A percentile compares a stretch with the other conserved stretches of the same genome.
Evolutionary conservation across 1,284 basidiomycete genomes (phyloP).

Genomic region (Quambalaria eucalypti): DNA sequence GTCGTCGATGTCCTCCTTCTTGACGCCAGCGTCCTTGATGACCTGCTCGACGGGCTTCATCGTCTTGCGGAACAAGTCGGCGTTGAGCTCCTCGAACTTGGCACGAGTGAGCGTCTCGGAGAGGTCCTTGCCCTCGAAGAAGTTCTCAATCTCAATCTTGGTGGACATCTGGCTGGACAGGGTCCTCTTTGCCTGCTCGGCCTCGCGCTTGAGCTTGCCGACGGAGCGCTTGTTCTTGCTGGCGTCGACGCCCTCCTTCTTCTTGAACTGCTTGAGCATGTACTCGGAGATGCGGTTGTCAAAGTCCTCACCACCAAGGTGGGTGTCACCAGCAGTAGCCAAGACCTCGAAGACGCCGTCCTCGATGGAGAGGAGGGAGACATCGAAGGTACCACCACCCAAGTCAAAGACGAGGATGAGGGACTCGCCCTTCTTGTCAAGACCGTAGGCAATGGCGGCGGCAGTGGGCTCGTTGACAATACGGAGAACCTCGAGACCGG

Average conservation of each 20-base stretch:
- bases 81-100: slow-evolving; percentile 98
- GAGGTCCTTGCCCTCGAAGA: slow-evolving; percentile 92
- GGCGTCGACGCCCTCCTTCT: slow-evolving; percentile 57
- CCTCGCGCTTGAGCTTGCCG: slow-evolving; percentile 94
- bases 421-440: slow-evolving; percentile 86
- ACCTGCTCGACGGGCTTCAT: slow-evolving; percentile 99
- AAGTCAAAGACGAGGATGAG: slow-evolving; percentile 98
- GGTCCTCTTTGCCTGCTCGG: slow-evolving; percentile 98
- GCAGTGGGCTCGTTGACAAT: slow-evolving; percentile 99
- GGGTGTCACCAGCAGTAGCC: slow-evolving; percentile 95
- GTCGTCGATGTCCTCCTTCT: slow-evolving; percentile 94
- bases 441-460: slow-evolving; percentile 88
- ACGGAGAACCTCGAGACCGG: slow-evolving; percentile 87
- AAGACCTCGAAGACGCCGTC: slow-evolving; percentile 96
- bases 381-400: slow-evolving; percentile 97
- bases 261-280: slow-evolving; percentile 47
- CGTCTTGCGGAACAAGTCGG: slow-evolving; percentile 96
- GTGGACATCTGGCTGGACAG: slow-evolving; percentile 68
- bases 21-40: slow-evolving; percentile 90
- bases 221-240: slow-evolving; percentile 76
- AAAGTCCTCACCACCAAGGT: slow-evolving; percentile 98
- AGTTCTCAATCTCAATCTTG: slow-evolving; percentile 67
- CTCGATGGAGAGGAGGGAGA: slow-evolving; percentile 89
- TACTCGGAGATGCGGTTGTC: slow-evolving; percentile 62
- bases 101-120: slow-evolving; percentile 92